phyloP scores from a whole-genome alignment of 148 eudicot genomes.

The Polygonum maritimum region DNA sequence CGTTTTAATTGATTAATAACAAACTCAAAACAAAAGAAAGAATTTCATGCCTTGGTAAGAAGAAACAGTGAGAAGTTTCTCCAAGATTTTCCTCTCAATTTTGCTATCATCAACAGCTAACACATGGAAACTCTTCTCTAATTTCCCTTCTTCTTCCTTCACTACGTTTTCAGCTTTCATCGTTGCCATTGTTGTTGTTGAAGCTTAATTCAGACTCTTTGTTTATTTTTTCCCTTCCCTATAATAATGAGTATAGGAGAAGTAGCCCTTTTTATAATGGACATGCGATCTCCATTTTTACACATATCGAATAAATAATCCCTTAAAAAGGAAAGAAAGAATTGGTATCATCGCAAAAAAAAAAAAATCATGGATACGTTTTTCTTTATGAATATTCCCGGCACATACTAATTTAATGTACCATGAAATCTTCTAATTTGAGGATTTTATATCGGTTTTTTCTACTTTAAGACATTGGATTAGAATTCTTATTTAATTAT shows the following conservation, averaged over 20 bases:
- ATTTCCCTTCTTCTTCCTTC: background rate
- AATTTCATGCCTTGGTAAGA: constrained; percentile 43
- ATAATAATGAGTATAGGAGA: too few relatives aligned
- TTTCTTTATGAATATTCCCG: background rate
- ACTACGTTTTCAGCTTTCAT: background rate
- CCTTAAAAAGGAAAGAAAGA: background rate
- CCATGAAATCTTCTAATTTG: background rate
- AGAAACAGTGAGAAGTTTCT: constrained; percentile 48
- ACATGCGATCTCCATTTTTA: background rate
- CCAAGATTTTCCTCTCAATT: constrained; percentile 50
- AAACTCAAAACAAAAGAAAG: background rate
- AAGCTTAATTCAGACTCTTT: background rate
- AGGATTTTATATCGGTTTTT: too few relatives aligned
- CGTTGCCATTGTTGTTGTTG: background rate
- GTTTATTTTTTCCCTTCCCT: too few relatives aligned
- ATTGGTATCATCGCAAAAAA: background rate
- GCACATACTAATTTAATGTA: background rate
- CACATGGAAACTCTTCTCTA: constrained; percentile 35
- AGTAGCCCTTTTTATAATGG: background rate
- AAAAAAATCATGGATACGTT: too few relatives aligned
- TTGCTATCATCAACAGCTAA: constrained; percentile 57
- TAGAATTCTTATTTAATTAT: too few relatives aligned
- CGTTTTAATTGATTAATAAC: background rate
- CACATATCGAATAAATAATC: background rate
- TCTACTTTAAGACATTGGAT: too few relatives aligned